phyloP scores from a whole-genome alignment of 1,284 basidiomycete genomes.

The Clitocybe nebularis region DNA sequence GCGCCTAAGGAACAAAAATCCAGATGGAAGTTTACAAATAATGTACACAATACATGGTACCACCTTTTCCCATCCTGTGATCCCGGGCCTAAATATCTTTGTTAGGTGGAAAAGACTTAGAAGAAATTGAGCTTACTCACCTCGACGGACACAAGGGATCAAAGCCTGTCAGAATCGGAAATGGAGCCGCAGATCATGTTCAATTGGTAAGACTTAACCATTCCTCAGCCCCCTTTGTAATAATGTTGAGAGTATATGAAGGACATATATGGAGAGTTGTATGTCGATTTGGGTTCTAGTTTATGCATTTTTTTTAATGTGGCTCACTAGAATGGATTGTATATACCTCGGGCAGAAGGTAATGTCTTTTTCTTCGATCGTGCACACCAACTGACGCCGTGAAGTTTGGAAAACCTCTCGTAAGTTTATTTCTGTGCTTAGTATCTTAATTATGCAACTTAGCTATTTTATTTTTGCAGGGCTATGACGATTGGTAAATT shows the following conservation, averaged over 20 bases:
- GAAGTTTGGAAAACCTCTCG: slow-evolving; percentile 43
- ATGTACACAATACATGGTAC: slow-evolving; percentile 86
- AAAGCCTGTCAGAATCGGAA: slow-evolving; percentile 80
- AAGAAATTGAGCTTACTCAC: slow-evolving; percentile 80
- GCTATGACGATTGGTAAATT: slow-evolving; percentile 37
- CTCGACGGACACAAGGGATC: slow-evolving; percentile 85
- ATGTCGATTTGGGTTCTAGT: slow-evolving; percentile 7
- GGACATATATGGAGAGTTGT: slow-evolving; percentile 93
- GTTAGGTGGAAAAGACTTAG: slow-evolving; percentile 76
- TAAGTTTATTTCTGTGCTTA: slow-evolving; percentile 17
- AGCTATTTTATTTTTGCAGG: slow-evolving; percentile 10
- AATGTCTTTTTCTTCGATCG: slow-evolving; percentile 14
- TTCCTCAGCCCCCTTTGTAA: not conserved
- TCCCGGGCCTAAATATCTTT: not conserved
- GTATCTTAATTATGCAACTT: not conserved
- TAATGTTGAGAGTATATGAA: slow-evolving; percentile 23
- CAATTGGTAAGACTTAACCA: slow-evolving; percentile 59
- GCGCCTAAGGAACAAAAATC: slow-evolving; percentile 75
- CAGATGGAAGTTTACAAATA: slow-evolving; percentile 87
- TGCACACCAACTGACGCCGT: not conserved
- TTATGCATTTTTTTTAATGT: not conserved
- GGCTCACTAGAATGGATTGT: slow-evolving; percentile 74
- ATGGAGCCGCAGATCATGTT: slow-evolving; percentile 86
- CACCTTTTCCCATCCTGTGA: slow-evolving; percentile 11
- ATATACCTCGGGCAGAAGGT: slow-evolving; percentile 93